phyloP scores from a whole-genome alignment of 495 filamentous ascomycete species.

The Penicillium coffeae region DNA sequence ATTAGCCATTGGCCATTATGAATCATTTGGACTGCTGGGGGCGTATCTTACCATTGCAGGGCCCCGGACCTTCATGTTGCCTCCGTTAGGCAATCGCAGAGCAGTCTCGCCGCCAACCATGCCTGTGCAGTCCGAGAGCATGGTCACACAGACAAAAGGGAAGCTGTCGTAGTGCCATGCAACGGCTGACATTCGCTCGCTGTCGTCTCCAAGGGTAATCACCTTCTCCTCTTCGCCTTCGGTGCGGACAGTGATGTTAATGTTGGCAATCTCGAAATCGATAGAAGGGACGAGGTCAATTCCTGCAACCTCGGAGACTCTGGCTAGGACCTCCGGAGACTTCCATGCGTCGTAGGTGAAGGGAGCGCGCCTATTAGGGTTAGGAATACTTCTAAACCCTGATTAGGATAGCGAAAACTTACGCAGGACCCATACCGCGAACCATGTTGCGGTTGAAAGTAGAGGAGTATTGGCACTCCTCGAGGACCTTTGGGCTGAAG shows the following conservation, averaged over 20 bases:
- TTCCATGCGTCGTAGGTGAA: conserved; percentile 71
- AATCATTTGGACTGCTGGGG: not conserved
- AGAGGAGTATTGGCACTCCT: conserved; percentile 58
- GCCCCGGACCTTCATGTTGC: conserved; percentile 64
- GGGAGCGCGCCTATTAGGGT: conserved; percentile 47
- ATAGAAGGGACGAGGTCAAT: conserved; percentile 63
- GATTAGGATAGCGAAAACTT: conserved; percentile 25
- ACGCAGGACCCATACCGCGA: conserved; percentile 63
- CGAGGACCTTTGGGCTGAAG: conserved; percentile 54
- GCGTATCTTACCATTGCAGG: conserved; percentile 54
- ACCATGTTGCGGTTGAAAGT: conserved; percentile 61
- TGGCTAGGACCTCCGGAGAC: conserved; percentile 54
- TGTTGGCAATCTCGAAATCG: conserved; percentile 68
- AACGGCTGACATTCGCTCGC: conserved; percentile 49
- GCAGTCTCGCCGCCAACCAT: conserved; percentile 76
- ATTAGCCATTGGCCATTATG: not conserved
- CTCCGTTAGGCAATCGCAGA: conserved; percentile 53
- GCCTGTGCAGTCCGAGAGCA: conserved; percentile 65
- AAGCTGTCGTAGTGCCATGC: conserved; percentile 73
- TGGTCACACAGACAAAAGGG: conserved; percentile 73
- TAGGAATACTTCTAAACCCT: not conserved
- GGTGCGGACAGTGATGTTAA: conserved; percentile 62
- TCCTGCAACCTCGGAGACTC: conserved; percentile 65
- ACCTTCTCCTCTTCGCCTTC: conserved; percentile 41
- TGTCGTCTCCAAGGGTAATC: no score